Conservation (phyloP, 2,329 filamentous ascomycete genomes). For the Penicillium sp. region DNA sequence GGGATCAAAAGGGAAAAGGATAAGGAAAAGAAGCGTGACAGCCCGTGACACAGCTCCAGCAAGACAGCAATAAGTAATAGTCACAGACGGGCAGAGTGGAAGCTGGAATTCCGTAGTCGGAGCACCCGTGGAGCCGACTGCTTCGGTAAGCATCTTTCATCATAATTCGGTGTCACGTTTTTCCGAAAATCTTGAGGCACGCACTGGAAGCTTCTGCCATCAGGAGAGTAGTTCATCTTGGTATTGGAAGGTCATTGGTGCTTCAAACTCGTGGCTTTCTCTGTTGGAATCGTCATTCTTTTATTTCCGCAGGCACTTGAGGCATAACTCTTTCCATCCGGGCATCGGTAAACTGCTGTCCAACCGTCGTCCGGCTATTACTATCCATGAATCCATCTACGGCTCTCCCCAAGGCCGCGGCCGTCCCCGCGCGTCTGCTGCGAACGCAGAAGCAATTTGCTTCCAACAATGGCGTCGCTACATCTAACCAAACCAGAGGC, state of each 20-base stretch:
- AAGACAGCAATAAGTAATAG: conserved; percentile 13
- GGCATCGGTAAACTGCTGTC: conserved; percentile 6
- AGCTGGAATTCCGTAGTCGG: conserved; percentile 19
- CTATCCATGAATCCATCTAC: conserved; percentile 43
- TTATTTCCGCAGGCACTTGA: background rate
- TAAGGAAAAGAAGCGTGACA: conserved; percentile 9
- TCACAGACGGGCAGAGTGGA: conserved; percentile 6
- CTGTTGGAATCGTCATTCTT: conserved; percentile 10
- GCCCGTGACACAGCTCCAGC: conserved; percentile 14
- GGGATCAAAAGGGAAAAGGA: background rate
- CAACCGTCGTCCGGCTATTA: conserved; percentile 19
- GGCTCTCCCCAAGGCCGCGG: conserved; percentile 45
- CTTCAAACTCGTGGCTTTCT: conserved; percentile 5
- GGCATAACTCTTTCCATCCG: background rate
- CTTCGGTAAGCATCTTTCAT: conserved; percentile 35
- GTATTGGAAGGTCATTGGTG: conserved; percentile 12
- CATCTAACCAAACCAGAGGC: conserved; percentile 37
- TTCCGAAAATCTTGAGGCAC: conserved; percentile 35
- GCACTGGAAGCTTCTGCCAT: conserved; percentile 34
- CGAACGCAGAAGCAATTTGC: conserved; percentile 42
- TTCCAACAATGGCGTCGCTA: conserved; percentile 26
- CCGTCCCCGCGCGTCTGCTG: conserved; percentile 45
- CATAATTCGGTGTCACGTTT: conserved; percentile 33
- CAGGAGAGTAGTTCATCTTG: conserved; percentile 19
- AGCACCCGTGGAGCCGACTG: conserved; percentile 22